A percentile compares a stretch with the other conserved stretches of the same genome.
Evolutionary conservation across 2,329 filamentous ascomycete species (phyloP).

Genomic region (Fusarium incarnatum): DNA sequence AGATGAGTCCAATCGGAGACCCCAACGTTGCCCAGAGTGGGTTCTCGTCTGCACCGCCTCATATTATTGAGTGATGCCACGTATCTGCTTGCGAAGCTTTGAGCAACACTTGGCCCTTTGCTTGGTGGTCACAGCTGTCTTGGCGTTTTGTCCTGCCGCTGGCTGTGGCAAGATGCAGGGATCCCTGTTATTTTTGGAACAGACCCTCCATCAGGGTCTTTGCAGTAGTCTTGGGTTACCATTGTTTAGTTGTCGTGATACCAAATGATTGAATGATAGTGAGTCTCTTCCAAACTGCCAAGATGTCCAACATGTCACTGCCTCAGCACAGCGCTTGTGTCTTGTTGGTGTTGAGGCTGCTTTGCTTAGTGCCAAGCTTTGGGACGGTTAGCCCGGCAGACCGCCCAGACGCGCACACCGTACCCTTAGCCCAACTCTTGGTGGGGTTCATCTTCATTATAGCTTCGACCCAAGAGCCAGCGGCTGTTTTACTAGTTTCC

Average conservation of each 20-base stretch:
- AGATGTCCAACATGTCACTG: background rate
- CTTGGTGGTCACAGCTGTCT: constrained; percentile 6
- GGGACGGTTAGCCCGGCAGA: constrained; percentile 20
- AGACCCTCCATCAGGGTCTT: background rate
- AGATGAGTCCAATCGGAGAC: constrained; percentile 12
- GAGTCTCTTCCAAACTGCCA: background rate
- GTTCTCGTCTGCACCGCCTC: constrained; percentile 22
- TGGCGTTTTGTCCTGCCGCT: constrained; percentile 15
- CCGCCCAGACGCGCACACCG: constrained; percentile 11
- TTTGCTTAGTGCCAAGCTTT: constrained; percentile 12
- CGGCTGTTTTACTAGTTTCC: background rate
- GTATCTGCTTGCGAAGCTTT: constrained; percentile 20
- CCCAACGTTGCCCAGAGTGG: constrained; percentile 5
- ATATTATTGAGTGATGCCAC: constrained; percentile 27
- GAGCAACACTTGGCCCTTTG: constrained; percentile 3
- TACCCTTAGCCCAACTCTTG: background rate
- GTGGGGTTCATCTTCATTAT: constrained; percentile 3
- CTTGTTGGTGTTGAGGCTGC: background rate
- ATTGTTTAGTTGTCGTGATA: background rate
- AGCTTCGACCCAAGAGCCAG: background rate
- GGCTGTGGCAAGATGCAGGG: constrained; percentile 15
- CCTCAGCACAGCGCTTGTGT: background rate
- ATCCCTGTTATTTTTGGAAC: constrained; percentile 22
- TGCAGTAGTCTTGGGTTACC: background rate
- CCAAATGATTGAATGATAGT: background rate